These are phyloP conservation scores for Decorospora gaudefroyi DNA, from an alignment of 2,329 filamentous ascomycete species.

Conservation along the genomic window DNA sequence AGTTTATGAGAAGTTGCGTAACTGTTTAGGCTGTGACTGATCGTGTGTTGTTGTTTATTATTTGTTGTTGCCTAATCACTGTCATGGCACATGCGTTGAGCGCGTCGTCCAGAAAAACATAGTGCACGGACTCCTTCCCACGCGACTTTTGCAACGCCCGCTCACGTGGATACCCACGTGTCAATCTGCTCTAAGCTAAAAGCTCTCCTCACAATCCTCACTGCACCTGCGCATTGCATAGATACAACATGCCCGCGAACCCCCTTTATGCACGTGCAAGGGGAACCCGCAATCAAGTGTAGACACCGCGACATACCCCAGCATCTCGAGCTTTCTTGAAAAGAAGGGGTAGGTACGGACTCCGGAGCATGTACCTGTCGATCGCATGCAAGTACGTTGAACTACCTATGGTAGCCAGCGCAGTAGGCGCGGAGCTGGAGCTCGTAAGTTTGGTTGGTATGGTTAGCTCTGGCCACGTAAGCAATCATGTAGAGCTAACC, in stretches of 20 bases:
- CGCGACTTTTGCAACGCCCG: slow-evolving; percentile 12
- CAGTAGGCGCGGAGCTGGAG: slow-evolving; percentile 1
- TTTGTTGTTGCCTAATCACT: slow-evolving; percentile 1
- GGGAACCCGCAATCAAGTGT: background rate
- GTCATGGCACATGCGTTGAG: slow-evolving; percentile 4
- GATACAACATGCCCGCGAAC: too few relatives aligned
- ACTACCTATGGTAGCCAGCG: background rate
- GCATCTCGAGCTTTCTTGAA: background rate
- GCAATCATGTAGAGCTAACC: too few relatives aligned
- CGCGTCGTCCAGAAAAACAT: slow-evolving; percentile 11
- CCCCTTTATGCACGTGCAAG: too few relatives aligned
- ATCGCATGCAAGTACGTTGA: slow-evolving; percentile 2
- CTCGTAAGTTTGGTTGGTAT: background rate
- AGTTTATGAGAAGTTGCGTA: background rate
- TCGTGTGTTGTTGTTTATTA: background rate
- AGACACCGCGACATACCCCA: background rate
- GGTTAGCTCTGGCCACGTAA: too few relatives aligned
- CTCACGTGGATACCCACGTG: slow-evolving; percentile 9
- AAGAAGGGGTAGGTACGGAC: too few relatives aligned
- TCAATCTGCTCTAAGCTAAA: too few relatives aligned
- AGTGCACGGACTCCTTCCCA: slow-evolving; percentile 4
- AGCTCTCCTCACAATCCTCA: too few relatives aligned
- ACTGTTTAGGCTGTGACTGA: too few relatives aligned
- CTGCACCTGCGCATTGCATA: too few relatives aligned
- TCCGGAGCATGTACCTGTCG: slow-evolving; percentile 16